phyloP scores from a whole-genome alignment of 192 early-diverging fungal species.

The Coemansia interrupta region DNA sequence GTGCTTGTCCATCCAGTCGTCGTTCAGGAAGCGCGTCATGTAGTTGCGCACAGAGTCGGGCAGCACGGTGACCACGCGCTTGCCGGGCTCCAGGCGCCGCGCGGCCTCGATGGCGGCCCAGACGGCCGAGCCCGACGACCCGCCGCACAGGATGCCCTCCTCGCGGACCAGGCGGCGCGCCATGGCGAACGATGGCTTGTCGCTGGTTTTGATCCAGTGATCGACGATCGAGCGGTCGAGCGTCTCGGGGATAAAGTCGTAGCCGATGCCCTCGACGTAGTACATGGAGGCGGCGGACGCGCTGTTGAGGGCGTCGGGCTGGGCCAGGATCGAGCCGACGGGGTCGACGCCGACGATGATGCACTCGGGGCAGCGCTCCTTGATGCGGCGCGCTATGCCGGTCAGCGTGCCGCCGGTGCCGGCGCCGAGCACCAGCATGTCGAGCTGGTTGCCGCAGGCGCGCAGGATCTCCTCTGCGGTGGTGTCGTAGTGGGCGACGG shows the following conservation, averaged over 20 bases:
- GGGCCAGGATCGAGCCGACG: constrained; percentile 88
- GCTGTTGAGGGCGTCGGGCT: constrained; percentile 75
- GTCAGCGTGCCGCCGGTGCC: constrained; percentile 98
- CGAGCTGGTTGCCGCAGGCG: constrained; percentile 81
- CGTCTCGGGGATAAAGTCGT: constrained; percentile 96
- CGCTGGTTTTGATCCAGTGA: constrained; percentile 94
- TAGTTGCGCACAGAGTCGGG: constrained; percentile 99
- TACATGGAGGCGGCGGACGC: constrained; percentile 59
- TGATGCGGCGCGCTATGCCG: constrained; percentile 90
- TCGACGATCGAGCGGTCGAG: constrained; percentile 83
- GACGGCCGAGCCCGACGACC: constrained; percentile 91
- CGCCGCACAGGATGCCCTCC: constrained; percentile 95
- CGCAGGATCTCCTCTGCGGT: constrained; percentile 82
- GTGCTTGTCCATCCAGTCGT: constrained; percentile 91
- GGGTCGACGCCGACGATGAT: constrained; percentile 93
- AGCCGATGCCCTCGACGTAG: constrained; percentile 98
- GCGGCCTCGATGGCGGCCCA: constrained; percentile 82
- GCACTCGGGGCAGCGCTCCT: constrained; percentile 85
- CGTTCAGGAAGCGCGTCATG: constrained; percentile 99
- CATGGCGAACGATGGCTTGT: constrained; percentile 94
- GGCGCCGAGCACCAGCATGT: constrained; percentile 93
- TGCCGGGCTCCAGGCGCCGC: constrained; percentile 77
- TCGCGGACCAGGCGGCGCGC: constrained; percentile 92
- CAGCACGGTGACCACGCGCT: constrained; percentile 91
- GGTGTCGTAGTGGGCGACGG: constrained; percentile 93